Evolutionary conservation across 1,139 yeast genomes (phyloP).

Genomic region (Protomyces macrosporus): DNA sequence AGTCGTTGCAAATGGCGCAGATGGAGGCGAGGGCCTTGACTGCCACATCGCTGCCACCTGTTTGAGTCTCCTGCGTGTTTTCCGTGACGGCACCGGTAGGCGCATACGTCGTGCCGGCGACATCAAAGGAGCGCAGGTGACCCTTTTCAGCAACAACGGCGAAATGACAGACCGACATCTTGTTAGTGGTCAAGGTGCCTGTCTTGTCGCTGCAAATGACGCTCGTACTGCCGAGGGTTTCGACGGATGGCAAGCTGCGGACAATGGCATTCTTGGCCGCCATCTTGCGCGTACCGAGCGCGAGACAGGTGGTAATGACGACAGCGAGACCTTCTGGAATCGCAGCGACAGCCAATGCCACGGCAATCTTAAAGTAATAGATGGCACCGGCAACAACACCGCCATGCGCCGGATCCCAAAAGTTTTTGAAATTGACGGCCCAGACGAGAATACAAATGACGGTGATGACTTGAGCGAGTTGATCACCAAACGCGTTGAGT

Average conservation of each 20-base stretch:
- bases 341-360: constrained; percentile 51
- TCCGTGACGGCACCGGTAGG: constrained; percentile 42
- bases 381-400: constrained; percentile 45
- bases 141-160: constrained; percentile 44
- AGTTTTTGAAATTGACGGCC: constrained; percentile 43
- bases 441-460: constrained; percentile 45
- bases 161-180: constrained; percentile 39
- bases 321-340: constrained; percentile 51
- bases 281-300: constrained; percentile 51
- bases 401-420: constrained; percentile 44
- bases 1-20: constrained; percentile 40
- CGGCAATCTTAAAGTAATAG: constrained; percentile 50
- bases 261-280: constrained; percentile 48
- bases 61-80: constrained; percentile 38
- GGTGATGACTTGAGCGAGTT: constrained; percentile 44
- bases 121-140: constrained; percentile 43
- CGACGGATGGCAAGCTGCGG: constrained; percentile 44
- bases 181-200: constrained; percentile 56
- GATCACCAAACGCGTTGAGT: constrained; percentile 43
- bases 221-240: constrained; percentile 41
- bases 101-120: constrained; percentile 44
- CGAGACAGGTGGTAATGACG: constrained; percentile 50
- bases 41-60: constrained; percentile 38
- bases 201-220: constrained; percentile 69
- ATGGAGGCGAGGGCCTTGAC: constrained; percentile 33